Percentiles rank a stretch among this genome's conserved stretches.
Evolutionary conservation across 2,329 filamentous ascomycete genomes (phyloP).

Genomic region (Cladosporium sp.): DNA sequence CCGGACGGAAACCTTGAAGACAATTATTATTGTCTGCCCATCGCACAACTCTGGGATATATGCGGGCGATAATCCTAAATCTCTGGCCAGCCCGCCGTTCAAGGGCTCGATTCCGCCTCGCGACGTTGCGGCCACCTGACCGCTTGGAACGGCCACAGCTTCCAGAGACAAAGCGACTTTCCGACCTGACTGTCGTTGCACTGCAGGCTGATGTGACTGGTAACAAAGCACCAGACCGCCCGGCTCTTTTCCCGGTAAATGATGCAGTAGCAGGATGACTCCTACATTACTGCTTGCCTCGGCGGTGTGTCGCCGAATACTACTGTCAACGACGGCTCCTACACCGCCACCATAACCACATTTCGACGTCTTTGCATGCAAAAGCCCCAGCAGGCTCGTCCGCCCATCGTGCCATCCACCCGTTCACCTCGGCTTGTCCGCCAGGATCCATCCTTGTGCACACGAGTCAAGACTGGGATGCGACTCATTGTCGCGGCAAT

Average conservation of each 20-base stretch:
- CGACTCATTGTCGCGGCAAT: slow-evolving; percentile 1
- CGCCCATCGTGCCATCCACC: neutral
- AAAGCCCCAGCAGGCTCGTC: neutral
- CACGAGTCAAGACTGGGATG: neutral
- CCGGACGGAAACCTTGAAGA: slow-evolving; percentile 3
- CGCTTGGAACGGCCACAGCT: slow-evolving; percentile 1
- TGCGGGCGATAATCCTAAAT: neutral
- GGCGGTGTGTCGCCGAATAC: slow-evolving; percentile 4
- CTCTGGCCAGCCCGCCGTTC: neutral
- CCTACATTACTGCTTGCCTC: neutral
- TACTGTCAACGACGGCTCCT: slow-evolving; percentile 2
- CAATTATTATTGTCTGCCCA: neutral
- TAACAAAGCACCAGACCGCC: slow-evolving; percentile 11
- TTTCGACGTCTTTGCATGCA: neutral
- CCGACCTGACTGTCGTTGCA: neutral
- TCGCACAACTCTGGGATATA: neutral
- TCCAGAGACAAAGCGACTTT: slow-evolving; percentile 4
- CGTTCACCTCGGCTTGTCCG: slow-evolving; percentile 1
- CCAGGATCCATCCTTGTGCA: neutral
- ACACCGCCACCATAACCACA: slow-evolving; percentile 1
- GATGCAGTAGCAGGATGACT: slow-evolving; percentile 4
- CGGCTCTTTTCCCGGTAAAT: neutral
- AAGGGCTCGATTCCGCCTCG: slow-evolving; percentile 2
- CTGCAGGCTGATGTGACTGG: slow-evolving; percentile 2
- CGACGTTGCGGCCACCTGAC: slow-evolving; percentile 2